Evolutionary conservation across 148 eudicot genomes (phyloP).

Genomic region (Amaranthus cruentus): DNA sequence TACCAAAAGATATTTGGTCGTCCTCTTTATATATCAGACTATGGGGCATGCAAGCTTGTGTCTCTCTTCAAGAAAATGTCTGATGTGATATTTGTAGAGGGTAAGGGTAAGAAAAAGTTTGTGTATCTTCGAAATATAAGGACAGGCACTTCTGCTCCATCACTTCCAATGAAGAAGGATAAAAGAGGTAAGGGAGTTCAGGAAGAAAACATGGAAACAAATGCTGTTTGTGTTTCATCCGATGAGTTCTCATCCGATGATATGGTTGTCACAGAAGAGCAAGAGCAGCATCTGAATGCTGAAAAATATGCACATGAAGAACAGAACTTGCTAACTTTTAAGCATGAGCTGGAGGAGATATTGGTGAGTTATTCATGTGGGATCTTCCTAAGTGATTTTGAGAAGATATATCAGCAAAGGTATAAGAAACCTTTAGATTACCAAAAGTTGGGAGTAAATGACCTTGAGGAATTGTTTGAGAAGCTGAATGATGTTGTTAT

Average conservation of each 20-base stretch:
- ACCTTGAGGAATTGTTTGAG: slow-evolving; percentile 64
- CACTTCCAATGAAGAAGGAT: slow-evolving; percentile 40
- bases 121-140: slow-evolving; percentile 48
- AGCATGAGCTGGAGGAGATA: slow-evolving; percentile 84
- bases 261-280: slow-evolving; percentile 43
- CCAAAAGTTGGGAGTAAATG: slow-evolving; percentile 53
- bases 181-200: slow-evolving; percentile 50
- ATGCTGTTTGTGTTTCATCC: slow-evolving; percentile 47
- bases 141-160: slow-evolving; percentile 35
- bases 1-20: slow-evolving; percentile 72
- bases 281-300: slow-evolving; percentile 16
- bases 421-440: slow-evolving; percentile 63
- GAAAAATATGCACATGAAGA: slow-evolving; percentile 23
- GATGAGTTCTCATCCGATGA: slow-evolving; percentile 83
- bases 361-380: slow-evolving; percentile 72
- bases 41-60: slow-evolving; percentile 72
- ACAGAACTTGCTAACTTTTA: slow-evolving; percentile 45
- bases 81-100: slow-evolving; percentile 55
- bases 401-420: slow-evolving; percentile 73
- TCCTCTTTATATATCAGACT: slow-evolving; percentile 72
- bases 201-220: slow-evolving; percentile 38
- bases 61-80: slow-evolving; percentile 76
- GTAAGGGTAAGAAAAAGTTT: slow-evolving; percentile 57
- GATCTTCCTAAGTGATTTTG: slow-evolving; percentile 56
- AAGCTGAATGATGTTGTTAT: slow-evolving; percentile 76